Conservation (phyloP, 352 stramenopile species). For the Phytopythium helicoides region DNA sequence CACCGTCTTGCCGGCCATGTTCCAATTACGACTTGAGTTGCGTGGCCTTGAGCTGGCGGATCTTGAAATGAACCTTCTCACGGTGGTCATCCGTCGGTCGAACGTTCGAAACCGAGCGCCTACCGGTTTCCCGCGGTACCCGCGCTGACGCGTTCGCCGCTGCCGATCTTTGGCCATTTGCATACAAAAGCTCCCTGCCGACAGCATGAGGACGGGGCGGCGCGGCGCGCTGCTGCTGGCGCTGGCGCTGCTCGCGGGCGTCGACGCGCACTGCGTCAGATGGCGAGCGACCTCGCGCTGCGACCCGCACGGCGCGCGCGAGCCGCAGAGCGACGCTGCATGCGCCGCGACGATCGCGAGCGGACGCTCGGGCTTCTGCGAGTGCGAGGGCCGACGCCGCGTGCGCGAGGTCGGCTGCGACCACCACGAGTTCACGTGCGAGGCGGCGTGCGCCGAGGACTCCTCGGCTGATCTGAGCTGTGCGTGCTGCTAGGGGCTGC, state of each 20-base stretch:
- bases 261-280: slow-evolving; percentile 46
- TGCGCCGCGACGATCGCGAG: slow-evolving; percentile 49
- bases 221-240: slow-evolving; percentile 8
- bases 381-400: slow-evolving; percentile 74
- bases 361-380: slow-evolving; percentile 66
- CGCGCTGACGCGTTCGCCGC: neutral
- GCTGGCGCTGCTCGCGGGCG: neutral
- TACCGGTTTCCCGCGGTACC: no score
- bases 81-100: no score
- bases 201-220: slow-evolving; percentile 9
- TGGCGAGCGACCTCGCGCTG: slow-evolving; percentile 71
- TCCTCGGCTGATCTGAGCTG: slow-evolving; percentile 73
- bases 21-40: neutral
- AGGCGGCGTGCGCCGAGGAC: slow-evolving; percentile 63
- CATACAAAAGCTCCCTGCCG: no score
- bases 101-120: no score
- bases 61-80: neutral
- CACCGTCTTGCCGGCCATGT: slow-evolving; percentile 29
- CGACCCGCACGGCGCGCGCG: slow-evolving; percentile 64
- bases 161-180: neutral
- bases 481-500: slow-evolving; percentile 17
- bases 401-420: slow-evolving; percentile 76
- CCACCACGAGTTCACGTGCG: slow-evolving; percentile 78
- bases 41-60: neutral
- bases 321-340: slow-evolving; percentile 57